Evolutionary conservation across 2,329 filamentous ascomycete genomes (phyloP).

Genomic region (Ophiocordyceps camponoti-saundersi): DNA sequence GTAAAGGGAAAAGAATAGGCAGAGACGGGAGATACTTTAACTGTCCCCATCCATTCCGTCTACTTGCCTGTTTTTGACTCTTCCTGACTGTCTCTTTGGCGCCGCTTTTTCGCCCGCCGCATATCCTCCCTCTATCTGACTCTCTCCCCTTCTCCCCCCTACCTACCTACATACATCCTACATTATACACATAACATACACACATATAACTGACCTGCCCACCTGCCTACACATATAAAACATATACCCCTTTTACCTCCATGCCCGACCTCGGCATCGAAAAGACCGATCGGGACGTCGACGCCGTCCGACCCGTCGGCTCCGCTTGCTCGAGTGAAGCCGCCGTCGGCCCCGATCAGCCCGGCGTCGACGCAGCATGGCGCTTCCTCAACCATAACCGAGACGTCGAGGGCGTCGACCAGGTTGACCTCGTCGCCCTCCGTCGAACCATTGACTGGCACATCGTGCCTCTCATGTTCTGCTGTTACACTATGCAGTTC

Average conservation of each 20-base stretch:
- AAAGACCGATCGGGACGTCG: conserved; percentile 1
- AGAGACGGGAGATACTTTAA: too few relatives aligned
- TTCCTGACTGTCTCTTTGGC: too few relatives aligned
- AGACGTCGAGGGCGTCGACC: conserved; percentile 14
- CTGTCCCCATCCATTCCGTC: too few relatives aligned
- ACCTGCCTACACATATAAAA: too few relatives aligned
- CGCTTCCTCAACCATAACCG: conserved; percentile 24
- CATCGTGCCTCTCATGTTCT: conserved; percentile 44
- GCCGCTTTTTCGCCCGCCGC: too few relatives aligned
- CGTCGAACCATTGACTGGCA: conserved; percentile 39
- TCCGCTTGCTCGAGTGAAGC: conserved; percentile 6
- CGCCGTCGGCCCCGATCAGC: neutral
- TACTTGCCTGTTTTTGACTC: too few relatives aligned
- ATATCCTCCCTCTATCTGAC: too few relatives aligned
- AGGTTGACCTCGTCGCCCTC: conserved; percentile 25
- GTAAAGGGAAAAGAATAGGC: too few relatives aligned
- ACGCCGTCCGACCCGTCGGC: conserved; percentile 4
- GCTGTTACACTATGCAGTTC: conserved; percentile 45
- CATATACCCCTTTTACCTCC: neutral
- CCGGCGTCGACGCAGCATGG: conserved; percentile 27
- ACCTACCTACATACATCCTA: too few relatives aligned
- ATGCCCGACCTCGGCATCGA: conserved; percentile 1
- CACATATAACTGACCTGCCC: too few relatives aligned
- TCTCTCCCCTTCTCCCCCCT: too few relatives aligned
- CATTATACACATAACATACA: too few relatives aligned